Evolutionary conservation across 1,139 yeast species (phyloP).

Genomic region (Yamadazyma songkhlaensis): DNA sequence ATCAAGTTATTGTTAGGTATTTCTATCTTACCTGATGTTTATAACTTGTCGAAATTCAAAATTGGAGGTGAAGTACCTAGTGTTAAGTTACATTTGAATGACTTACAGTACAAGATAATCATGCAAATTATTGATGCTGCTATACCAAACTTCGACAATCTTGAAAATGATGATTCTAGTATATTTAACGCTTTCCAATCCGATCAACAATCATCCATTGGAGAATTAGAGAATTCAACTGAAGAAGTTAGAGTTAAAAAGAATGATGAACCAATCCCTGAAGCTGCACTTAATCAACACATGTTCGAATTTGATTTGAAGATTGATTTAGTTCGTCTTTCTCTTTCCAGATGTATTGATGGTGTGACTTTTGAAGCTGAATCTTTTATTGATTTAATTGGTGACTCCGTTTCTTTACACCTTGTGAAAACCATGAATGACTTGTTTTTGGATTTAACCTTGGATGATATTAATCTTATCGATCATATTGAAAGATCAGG

Average conservation of each 20-base stretch:
- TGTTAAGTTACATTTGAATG: conserved; percentile 71
- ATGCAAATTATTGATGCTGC: conserved; percentile 73
- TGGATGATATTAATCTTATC: conserved; percentile 65
- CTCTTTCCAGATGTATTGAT: conserved; percentile 67
- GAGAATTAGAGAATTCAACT: conserved; percentile 10
- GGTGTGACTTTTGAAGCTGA: conserved; percentile 61
- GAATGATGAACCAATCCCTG: conserved; percentile 11
- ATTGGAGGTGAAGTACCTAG: conserved; percentile 81
- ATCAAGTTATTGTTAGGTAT: conserved; percentile 72
- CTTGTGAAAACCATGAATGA: conserved; percentile 59
- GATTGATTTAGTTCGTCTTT: conserved; percentile 59
- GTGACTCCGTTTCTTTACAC: conserved; percentile 61
- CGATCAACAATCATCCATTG: conserved; percentile 18
- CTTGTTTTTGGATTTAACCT: conserved; percentile 63
- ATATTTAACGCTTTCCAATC: conserved; percentile 36
- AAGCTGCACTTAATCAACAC: conserved; percentile 47
- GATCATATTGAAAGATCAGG: conserved; percentile 72
- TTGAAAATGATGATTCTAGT: conserved; percentile 30
- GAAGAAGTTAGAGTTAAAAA: conserved; percentile 2
- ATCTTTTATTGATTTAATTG: conserved; percentile 67
- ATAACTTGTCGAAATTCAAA: conserved; percentile 67
- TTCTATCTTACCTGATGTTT: conserved; percentile 81
- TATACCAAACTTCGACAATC: conserved; percentile 56
- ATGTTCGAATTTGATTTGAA: conserved; percentile 67
- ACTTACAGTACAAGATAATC: conserved; percentile 83